Conservation (phyloP, 495 filamentous ascomycete species). For the Podospora pseudocomata region DNA sequence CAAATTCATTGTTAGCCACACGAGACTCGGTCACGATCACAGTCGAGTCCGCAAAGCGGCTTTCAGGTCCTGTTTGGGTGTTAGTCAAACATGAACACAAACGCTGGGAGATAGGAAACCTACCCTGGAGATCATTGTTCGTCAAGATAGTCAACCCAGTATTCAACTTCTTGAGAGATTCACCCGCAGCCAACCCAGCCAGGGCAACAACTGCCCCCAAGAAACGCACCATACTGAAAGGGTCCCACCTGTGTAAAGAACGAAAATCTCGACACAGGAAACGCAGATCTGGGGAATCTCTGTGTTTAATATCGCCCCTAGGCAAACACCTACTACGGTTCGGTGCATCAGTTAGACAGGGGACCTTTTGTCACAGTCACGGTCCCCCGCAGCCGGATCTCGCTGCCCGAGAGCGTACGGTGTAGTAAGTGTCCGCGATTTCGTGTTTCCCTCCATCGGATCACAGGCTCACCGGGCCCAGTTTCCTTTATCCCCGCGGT, state of each 20-base stretch:
- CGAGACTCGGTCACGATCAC: slow-evolving; percentile 38
- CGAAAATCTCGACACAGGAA: background rate
- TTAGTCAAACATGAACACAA: slow-evolving; percentile 9
- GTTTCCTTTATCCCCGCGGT: background rate
- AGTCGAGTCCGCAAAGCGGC: slow-evolving; percentile 37
- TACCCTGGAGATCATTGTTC: slow-evolving; percentile 44
- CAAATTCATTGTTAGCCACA: slow-evolving; percentile 13
- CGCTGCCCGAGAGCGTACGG: background rate
- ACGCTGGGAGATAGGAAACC: background rate
- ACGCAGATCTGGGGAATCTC: background rate
- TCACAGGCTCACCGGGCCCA: background rate
- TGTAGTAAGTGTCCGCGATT: background rate
- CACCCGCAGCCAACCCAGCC: slow-evolving; percentile 21
- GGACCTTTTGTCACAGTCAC: background rate
- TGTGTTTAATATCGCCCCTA: background rate
- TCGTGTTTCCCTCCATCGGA: background rate
- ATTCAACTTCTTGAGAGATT: slow-evolving; percentile 34
- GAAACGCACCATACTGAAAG: slow-evolving; percentile 17
- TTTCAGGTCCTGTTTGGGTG: slow-evolving; percentile 29
- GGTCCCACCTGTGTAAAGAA: background rate
- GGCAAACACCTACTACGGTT: background rate
- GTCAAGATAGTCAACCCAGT: slow-evolving; percentile 39
- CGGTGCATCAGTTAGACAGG: background rate
- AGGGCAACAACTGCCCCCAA: slow-evolving; percentile 12
- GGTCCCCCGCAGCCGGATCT: background rate